A percentile compares a stretch with the other conserved stretches of the same genome.
phyloP scores from a whole-genome alignment of 2,329 filamentous ascomycete genomes.

The Macrophomina phaseolina region DNA sequence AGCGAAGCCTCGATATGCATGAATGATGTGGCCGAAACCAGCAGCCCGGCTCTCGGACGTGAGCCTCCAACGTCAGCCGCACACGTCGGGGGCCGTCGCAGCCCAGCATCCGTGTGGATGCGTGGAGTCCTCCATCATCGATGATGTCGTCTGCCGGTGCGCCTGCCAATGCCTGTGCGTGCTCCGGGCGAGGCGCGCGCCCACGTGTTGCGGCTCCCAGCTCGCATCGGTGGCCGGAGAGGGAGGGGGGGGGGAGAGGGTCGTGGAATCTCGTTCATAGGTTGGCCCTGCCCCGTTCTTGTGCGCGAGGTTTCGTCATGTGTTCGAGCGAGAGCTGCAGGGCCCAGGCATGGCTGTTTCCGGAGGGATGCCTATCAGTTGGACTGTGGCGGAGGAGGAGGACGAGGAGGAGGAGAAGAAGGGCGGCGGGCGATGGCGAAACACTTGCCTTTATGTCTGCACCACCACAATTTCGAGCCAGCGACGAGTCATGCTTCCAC shows the following conservation, averaged over 20 bases:
- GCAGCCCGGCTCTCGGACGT: not conserved
- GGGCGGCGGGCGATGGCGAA: not conserved
- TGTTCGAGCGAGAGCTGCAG: not conserved
- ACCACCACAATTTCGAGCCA: not conserved
- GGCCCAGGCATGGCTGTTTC: not conserved
- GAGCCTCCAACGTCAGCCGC: slow-evolving; percentile 20
- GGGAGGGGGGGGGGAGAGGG: not conserved
- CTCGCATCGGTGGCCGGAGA: not conserved
- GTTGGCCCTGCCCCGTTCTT: not conserved
- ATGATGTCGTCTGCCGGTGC: slow-evolving; percentile 1
- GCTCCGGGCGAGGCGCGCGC: not conserved
- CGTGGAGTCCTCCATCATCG: not conserved
- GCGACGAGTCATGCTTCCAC: slow-evolving; percentile 16
- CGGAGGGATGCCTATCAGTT: not conserved
- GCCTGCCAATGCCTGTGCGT: not conserved
- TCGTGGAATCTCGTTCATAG: not conserved
- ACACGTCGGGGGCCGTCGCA: not conserved
- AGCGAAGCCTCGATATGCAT: not conserved
- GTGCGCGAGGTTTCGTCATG: too few species aligned
- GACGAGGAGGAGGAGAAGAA: too few species aligned
- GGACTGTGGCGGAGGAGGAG: not conserved
- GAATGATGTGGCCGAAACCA: slow-evolving; percentile 10
- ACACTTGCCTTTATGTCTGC: slow-evolving; percentile 22
- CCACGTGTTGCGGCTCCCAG: slow-evolving; percentile 14
- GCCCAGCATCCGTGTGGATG: not conserved